Evolutionary conservation across 768 basidiomycete genomes (phyloP).

Genomic region (Leccinum disarticulatum): DNA sequence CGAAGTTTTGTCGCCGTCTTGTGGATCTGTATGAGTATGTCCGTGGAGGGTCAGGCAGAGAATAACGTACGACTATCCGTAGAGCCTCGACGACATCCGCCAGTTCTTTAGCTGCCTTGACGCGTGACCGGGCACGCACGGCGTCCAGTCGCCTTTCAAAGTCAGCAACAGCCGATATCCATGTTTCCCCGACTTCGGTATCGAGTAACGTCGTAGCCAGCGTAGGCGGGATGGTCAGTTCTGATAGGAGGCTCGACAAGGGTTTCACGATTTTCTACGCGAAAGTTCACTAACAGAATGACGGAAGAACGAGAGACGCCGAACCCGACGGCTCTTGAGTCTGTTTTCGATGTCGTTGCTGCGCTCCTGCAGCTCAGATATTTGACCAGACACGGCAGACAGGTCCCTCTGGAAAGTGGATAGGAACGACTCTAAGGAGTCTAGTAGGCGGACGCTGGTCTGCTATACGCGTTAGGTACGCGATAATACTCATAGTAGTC

Average conservation of each 20-base stretch:
- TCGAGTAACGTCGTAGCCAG: conserved; percentile 80
- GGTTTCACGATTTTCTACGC: conserved; percentile 85
- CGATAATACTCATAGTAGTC: not conserved
- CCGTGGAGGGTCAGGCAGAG: conserved; percentile 1
- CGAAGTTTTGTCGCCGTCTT: conserved; percentile 91
- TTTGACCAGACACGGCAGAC: conserved; percentile 92
- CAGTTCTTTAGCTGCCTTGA: conserved; percentile 84
- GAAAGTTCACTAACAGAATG: conserved; percentile 3
- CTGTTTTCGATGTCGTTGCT: conserved; percentile 89
- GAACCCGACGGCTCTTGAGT: conserved; percentile 80
- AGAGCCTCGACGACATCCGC: conserved; percentile 83
- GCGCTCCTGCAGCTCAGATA: conserved; percentile 87
- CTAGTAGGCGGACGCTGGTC: conserved; percentile 84
- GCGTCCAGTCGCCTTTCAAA: conserved; percentile 75
- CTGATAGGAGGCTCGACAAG: conserved; percentile 73
- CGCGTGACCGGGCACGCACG: conserved; percentile 70
- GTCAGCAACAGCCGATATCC: conserved; percentile 80
- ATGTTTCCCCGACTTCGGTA: conserved; percentile 81
- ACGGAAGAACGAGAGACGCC: conserved; percentile 23
- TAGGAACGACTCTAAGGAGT: conserved; percentile 87
- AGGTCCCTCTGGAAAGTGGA: conserved; percentile 95
- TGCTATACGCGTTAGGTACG: conserved; percentile 33
- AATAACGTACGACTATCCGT: conserved; percentile 72
- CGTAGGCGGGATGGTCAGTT: conserved; percentile 79
- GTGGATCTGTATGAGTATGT: conserved; percentile 2